A percentile compares a stretch with the other conserved stretches of the same genome.
phyloP scores from a whole-genome alignment of 2,329 filamentous ascomycete genomes.

The Beauveria rudraprayagi region DNA sequence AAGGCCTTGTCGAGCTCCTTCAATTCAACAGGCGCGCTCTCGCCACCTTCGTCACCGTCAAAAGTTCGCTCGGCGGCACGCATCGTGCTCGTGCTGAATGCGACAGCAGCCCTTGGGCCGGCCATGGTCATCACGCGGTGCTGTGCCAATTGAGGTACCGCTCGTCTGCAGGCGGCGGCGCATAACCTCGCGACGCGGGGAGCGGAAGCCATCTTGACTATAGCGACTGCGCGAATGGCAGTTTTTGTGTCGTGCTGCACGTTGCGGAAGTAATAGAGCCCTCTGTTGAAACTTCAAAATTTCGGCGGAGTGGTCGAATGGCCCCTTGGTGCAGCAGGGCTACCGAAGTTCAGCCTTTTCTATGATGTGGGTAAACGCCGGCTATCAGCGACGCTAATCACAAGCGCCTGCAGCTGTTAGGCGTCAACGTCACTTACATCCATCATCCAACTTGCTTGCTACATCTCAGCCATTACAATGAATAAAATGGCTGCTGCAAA shows the following conservation, averaged over 20 bases:
- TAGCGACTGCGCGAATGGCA: background rate
- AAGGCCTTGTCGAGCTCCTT: conserved; percentile 24
- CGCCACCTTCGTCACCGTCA: conserved; percentile 17
- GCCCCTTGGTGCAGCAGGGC: background rate
- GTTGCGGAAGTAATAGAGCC: conserved; percentile 14
- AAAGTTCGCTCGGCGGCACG: conserved; percentile 14
- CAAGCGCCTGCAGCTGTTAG: conserved; percentile 11
- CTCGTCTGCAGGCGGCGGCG: conserved; percentile 25
- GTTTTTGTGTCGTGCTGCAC: conserved; percentile 17
- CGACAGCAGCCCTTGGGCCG: background rate
- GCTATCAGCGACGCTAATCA: background rate
- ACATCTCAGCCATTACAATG: background rate
- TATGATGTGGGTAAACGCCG: background rate
- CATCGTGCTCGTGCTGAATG: conserved; percentile 22
- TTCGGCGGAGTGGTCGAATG: conserved; percentile 19
- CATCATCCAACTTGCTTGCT: background rate
- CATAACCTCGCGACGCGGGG: conserved; percentile 31
- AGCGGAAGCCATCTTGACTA: conserved; percentile 30
- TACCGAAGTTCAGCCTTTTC: conserved; percentile 8
- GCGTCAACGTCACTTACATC: conserved; percentile 5
- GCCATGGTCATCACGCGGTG: background rate
- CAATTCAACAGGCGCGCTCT: conserved; percentile 20
- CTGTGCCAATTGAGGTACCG: conserved; percentile 11
- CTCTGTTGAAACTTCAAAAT: conserved; percentile 22
- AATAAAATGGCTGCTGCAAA: conserved; percentile 1